Percentiles rank a stretch among this genome's conserved stretches.
These are phyloP conservation scores for Trebouxia sp. DNA, from an alignment of 139 green algal species.

Conservation along the genomic window DNA sequence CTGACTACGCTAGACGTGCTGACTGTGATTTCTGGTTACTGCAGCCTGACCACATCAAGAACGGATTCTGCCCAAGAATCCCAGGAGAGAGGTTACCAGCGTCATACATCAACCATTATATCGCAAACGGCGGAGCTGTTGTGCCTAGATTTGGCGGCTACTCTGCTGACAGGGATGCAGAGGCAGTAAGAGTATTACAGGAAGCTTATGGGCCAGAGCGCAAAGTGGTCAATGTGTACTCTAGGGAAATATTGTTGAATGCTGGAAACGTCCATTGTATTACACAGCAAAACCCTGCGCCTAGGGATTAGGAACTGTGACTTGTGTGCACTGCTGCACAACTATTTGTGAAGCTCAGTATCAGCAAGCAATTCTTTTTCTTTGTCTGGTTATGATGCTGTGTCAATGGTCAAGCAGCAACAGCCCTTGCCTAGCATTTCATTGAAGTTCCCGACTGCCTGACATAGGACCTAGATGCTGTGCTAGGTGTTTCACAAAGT, in stretches of 20 bases:
- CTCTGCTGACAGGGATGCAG: conserved; percentile 46
- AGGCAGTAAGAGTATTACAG: conserved; percentile 55
- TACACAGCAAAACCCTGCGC: conserved; percentile 57
- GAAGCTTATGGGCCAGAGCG: conserved; percentile 55
- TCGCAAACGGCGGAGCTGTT: conserved; percentile 68
- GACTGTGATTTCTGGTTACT: neutral
- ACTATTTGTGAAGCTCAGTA: too few species aligned
- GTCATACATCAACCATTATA: conserved; percentile 87
- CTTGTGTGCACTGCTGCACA: neutral
- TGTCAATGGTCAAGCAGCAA: too few species aligned
- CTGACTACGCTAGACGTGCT: too few species aligned
- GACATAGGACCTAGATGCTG: too few species aligned
- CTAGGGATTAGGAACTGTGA: neutral
- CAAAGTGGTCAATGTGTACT: conserved; percentile 69
- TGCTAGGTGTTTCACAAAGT: too few species aligned
- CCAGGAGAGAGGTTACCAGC: conserved; percentile 54
- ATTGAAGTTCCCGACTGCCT: too few species aligned
- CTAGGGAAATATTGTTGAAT: conserved; percentile 67
- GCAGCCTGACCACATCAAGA: conserved; percentile 65
- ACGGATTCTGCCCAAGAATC: conserved; percentile 60
- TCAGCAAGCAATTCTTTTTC: too few species aligned
- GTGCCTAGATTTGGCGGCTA: conserved; percentile 58
- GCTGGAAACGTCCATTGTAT: conserved; percentile 82
- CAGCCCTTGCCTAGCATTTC: too few species aligned
- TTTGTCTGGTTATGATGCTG: too few species aligned